A percentile compares a stretch with the other conserved stretches of the same genome.
These are phyloP conservation scores for Fusarium chaquense DNA, from an alignment of 2,329 filamentous ascomycete species.

Conservation along the genomic window DNA sequence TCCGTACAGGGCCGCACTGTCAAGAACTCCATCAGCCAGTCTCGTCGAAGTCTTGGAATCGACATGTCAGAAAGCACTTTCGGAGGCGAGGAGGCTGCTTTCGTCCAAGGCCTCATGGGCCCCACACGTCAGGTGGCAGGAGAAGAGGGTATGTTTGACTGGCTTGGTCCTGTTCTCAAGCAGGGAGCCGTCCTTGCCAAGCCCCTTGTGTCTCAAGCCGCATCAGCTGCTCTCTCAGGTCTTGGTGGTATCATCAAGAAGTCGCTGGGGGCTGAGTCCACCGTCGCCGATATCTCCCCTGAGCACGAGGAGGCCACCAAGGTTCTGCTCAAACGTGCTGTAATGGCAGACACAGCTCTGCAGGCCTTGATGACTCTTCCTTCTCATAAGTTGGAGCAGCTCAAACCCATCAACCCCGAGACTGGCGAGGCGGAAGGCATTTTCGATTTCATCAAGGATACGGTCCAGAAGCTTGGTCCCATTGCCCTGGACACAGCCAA, in stretches of 20 bases:
- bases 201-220: constrained; percentile 8
- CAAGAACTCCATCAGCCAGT: background rate
- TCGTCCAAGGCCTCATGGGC: constrained; percentile 20
- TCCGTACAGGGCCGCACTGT: background rate
- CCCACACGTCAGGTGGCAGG: constrained; percentile 26
- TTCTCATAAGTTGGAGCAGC: constrained; percentile 1
- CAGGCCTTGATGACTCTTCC: constrained; percentile 25
- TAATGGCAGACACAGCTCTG: constrained; percentile 30
- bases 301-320: constrained; percentile 16
- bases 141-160: constrained; percentile 29
- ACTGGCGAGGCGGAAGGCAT: constrained; percentile 10
- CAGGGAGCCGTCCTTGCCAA: constrained; percentile 4
- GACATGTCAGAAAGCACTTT: background rate
- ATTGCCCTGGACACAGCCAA: constrained; percentile 13
- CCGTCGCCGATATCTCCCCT: background rate
- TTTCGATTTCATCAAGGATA: constrained; percentile 16
- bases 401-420: constrained; percentile 1
- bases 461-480: constrained; percentile 16
- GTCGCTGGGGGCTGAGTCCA: background rate
- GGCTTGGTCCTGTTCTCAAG: constrained; percentile 25
- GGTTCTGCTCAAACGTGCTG: constrained; percentile 31
- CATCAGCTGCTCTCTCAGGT: background rate
- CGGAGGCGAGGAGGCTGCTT: constrained; percentile 9
- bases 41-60: constrained; percentile 8
- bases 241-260: background rate